Base-by-base conservation (phyloP, 2,329 filamentous ascomycete genomes). In the Penicillium sp. region DNA sequence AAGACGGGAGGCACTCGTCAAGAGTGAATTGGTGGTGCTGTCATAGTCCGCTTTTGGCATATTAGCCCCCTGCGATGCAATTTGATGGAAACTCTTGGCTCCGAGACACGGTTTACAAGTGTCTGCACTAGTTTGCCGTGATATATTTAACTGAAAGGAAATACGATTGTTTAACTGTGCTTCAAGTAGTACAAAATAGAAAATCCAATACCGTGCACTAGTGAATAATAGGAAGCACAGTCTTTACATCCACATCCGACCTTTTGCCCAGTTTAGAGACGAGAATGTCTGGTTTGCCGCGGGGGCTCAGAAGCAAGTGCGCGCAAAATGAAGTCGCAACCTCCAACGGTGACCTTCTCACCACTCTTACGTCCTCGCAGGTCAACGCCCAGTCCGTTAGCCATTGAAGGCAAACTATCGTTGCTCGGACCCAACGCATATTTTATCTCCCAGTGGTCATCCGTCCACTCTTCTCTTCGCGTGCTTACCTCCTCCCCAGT, bases 1-100 rank as follows among this genome's bases (percentile, higher is more conserved):
- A 10, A 55, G 64, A 35, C 55, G 62, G 13, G 63, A 67, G 43
- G 61, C 58, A 1, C 48, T 67, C 28, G 53, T 13, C 2, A 26
- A 44, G 9, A 22, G 17, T 19, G 26, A 33, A 45, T 50, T 26
- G 17, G 13, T 40, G 15, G 6, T 19, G 17, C 17, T 19, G 17
- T 19, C 17, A 19, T 19, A 19, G 17, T 19, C 17, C 17, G 17
- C 17, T 19, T 19, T 19, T 19, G 17, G 17, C 17, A 19, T 19
- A 19, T 19, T 19, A 17, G 15, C 33, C 6, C 19, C 5, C 17
- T 2, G 13, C 8, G 13, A 35, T 6, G 4, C 21, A 7, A 4
- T 21, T 21, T 21, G 21, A 21, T 4, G 21, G 31, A 8, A 4
- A 21, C 29, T 9, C n/a, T 31, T 19, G 22, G n/a, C 17, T n/a